A percentile compares a stretch with the other conserved stretches of the same genome.
phyloP scores from a whole-genome alignment of 2,329 filamentous ascomycete genomes.

The Mycosphaerella arachidis region DNA sequence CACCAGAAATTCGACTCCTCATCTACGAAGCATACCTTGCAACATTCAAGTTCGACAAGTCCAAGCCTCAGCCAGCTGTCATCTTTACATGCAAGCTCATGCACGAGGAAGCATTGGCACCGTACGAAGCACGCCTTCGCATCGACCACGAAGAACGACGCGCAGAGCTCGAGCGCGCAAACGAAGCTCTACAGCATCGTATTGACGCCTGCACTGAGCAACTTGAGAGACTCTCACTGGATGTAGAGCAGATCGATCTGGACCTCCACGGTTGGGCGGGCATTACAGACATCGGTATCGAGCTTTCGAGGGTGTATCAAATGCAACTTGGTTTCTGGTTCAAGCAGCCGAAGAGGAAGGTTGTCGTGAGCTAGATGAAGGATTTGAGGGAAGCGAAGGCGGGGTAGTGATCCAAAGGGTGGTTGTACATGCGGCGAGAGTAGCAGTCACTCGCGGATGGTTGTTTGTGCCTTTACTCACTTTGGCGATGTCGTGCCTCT shows the following conservation, averaged over 20 bases:
- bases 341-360: neutral
- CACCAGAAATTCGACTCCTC: no score
- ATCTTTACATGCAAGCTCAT: neutral
- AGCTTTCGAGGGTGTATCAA: neutral
- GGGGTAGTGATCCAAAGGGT: no score
- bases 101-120: neutral
- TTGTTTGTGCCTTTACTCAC: no score
- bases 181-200: neutral
- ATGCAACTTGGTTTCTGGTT: neutral
- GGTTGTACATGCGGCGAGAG: no score
- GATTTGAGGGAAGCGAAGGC: neutral
- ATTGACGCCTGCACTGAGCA: neutral
- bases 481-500: no score
- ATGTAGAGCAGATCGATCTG: neutral
- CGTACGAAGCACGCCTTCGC: neutral
- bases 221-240: neutral
- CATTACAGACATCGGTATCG: neutral
- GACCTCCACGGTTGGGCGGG: neutral
- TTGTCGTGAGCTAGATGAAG: neutral
- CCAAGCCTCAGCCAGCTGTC: neutral
- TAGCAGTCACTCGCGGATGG: no score
- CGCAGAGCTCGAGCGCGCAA: neutral
- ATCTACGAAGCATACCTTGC: no score
- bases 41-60: neutral
- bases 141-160: neutral